These are phyloP conservation scores for Berberis vulgaris DNA, from an alignment of 164 flowering plant species.

Conservation along the genomic window DNA sequence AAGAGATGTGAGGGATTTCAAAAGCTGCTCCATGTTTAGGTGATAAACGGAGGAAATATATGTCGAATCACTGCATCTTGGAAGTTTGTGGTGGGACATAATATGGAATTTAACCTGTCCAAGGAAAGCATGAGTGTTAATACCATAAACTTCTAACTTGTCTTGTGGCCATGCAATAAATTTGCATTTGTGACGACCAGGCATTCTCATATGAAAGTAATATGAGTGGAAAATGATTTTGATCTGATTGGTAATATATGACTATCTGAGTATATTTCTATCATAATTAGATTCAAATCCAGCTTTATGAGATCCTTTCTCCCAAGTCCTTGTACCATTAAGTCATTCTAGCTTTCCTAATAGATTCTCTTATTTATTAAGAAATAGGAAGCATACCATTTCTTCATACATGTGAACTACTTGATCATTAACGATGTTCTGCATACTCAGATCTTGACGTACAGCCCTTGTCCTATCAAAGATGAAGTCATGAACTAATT, in stretches of 20 bases:
- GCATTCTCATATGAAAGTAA: background rate
- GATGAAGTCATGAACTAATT: conserved; percentile 73
- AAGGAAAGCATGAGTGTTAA: background rate
- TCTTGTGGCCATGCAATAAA: background rate
- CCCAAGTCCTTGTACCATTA: too few species aligned
- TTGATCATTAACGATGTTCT: conserved; percentile 43
- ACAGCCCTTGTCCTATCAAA: conserved; percentile 90
- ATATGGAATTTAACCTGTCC: conserved; percentile 81
- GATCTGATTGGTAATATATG: background rate
- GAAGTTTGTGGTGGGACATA: conserved; percentile 66
- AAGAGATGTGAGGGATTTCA: too few species aligned
- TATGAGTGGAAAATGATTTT: background rate
- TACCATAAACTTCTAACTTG: background rate
- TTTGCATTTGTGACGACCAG: background rate
- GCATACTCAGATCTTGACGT: conserved; percentile 89
- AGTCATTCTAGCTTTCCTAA: too few species aligned
- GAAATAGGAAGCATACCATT: conserved; percentile 40
- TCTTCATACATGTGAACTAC: conserved; percentile 57
- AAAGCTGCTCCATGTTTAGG: too few species aligned
- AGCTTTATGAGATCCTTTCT: background rate
- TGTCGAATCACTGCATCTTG: conserved; percentile 9
- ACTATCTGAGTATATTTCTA: background rate
- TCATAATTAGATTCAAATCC: background rate
- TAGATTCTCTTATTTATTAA: too few species aligned
- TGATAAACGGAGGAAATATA: too few species aligned